Base-by-base conservation (phyloP, 495 filamentous ascomycete genomes). In the Rhypophila decipiens region DNA sequence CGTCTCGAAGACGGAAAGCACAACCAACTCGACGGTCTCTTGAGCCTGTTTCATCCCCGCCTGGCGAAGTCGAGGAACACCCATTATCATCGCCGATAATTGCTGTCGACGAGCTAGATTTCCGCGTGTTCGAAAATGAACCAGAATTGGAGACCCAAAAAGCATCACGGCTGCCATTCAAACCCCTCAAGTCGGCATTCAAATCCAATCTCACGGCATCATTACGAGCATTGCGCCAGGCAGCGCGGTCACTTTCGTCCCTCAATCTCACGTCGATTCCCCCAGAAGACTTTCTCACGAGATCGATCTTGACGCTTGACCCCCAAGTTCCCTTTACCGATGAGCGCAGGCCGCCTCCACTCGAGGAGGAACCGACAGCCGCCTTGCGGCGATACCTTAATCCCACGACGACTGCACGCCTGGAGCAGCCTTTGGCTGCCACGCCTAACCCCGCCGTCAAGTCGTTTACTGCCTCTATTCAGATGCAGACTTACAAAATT, bases 131-230 rank as follows among this genome's bases (percentile, higher is more conserved):
- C 46, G 57, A 45, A 27, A 37, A 47, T 7, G 51, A 52, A 17
- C 44, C 50, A 1, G 51, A 53, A 9, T 10, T 46, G 10, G 44
- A 44, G 24, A 59, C 33, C 71, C 81, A 65, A 49, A 66, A 66
- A 38, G 38, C 52, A 22, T 64, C 53, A 13, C 53, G 59, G 9
- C 20, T 62, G 23, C 57, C 44, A 10, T 60, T 69, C 39, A 57
- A 56, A 39, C 71, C 65, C 13, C 63, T 74, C 22, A 73, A 72
- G 43, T 74, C 69, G 23, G 80, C 78, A 10, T 89, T 96, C 69
- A 94, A 89, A 56, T 98, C 93, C 2, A 97, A 97, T 54, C 74
- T 98, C 13, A 98, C 90, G 4, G 89, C 91, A 18, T 98, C 93
- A 0, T 67, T 98, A 42, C 80, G 87, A 24, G 88, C 87, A 21